A percentile compares a stretch with the other conserved stretches of the same genome.
Conservation (phyloP, 192 early-diverging fungal species). For the Rhizoclosmatium sp. region DNA sequence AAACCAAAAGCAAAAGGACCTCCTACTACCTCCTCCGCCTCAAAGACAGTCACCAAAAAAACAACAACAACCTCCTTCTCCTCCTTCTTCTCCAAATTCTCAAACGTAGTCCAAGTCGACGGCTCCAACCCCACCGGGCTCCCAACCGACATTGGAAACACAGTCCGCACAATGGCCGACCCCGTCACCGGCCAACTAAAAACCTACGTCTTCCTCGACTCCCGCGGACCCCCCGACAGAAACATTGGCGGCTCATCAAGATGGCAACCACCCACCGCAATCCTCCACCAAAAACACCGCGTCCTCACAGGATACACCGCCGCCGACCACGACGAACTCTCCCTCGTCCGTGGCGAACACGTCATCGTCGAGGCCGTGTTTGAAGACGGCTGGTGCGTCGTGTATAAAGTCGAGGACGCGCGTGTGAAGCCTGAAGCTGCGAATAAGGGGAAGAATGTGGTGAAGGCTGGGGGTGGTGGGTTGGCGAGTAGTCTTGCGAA, state of each 20-base stretch:
- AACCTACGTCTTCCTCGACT: conserved; percentile 23
- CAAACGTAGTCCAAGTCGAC: background rate
- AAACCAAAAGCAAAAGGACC: conserved; percentile 5
- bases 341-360: background rate
- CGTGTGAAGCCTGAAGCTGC: conserved; percentile 15
- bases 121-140: background rate
- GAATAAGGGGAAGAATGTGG: conserved; percentile 12
- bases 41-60: background rate
- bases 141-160: conserved; percentile 1
- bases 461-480: background rate
- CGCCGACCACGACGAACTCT: conserved; percentile 20
- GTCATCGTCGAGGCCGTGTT: conserved; percentile 26
- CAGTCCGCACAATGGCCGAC: conserved; percentile 12
- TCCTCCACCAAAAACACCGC: conserved; percentile 6
- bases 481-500: no score
- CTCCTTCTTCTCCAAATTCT: background rate
- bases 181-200: conserved; percentile 26
- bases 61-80: background rate
- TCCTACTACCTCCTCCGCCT: background rate
- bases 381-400: conserved; percentile 30
- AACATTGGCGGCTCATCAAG: conserved; percentile 23
- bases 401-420: conserved; percentile 20
- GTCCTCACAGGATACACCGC: conserved; percentile 19
- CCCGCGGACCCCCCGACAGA: conserved; percentile 19
- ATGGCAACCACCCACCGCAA: conserved; percentile 10